Conservation (phyloP, 345 rosid species). For the Euphorbia tirucalli region DNA sequence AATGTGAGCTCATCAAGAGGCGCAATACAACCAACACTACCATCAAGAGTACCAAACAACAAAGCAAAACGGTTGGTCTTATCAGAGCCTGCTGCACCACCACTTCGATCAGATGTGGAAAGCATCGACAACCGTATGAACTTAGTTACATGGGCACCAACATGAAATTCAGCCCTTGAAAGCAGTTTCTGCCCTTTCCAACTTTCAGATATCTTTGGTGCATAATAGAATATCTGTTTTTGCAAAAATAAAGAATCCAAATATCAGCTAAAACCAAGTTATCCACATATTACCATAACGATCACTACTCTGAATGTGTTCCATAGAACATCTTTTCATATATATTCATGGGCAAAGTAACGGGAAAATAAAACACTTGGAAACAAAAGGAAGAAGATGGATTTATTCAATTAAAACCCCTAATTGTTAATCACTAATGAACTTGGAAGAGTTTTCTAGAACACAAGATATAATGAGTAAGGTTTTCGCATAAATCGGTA, state of each 20-base stretch:
- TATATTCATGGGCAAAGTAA: background rate
- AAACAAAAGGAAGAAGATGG: background rate
- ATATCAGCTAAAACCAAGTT: background rate
- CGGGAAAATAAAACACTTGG: background rate
- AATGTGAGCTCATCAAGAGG: slow-evolving; percentile 93
- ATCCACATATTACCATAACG: background rate
- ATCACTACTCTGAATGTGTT: background rate
- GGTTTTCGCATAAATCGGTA: background rate
- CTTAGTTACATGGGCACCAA: slow-evolving; percentile 83
- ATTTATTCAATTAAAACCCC: background rate
- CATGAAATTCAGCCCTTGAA: slow-evolving; percentile 91
- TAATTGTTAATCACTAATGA: background rate
- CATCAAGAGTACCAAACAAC: slow-evolving; percentile 88
- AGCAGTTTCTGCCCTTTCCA: slow-evolving; percentile 99
- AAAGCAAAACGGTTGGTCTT: slow-evolving; percentile 89
- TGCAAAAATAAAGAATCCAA: too few relatives aligned
- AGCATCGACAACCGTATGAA: slow-evolving; percentile 93
- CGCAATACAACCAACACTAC: slow-evolving; percentile 88
- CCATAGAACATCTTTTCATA: background rate
- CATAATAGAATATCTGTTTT: slow-evolving; percentile 82
- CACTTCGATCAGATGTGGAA: slow-evolving; percentile 48
- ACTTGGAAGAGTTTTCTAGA: background rate
- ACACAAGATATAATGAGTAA: background rate
- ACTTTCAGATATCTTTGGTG: slow-evolving; percentile 94
- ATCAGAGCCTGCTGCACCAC: slow-evolving; percentile 58